phyloP scores from a whole-genome alignment of 306 rosid genomes.

The Macrotyloma uniflorum region DNA sequence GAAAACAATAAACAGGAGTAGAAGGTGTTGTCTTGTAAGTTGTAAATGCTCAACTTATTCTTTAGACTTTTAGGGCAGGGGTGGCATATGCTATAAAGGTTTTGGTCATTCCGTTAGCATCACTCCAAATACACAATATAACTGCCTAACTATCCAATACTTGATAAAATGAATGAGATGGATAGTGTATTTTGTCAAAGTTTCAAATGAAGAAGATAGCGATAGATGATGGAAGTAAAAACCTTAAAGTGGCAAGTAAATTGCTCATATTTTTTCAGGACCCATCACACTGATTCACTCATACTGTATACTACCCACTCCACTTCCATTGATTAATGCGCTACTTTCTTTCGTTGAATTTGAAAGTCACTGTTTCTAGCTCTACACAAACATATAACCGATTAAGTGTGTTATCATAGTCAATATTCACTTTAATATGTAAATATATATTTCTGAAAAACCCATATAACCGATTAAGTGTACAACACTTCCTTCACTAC shows the following conservation, averaged over 20 bases:
- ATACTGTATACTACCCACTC: neutral
- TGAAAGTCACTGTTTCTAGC: neutral
- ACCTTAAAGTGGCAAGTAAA: neutral
- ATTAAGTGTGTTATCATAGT: neutral
- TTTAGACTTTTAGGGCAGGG: constrained; percentile 7
- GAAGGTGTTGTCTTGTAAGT: neutral
- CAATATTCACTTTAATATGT: neutral
- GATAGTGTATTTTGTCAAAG: neutral
- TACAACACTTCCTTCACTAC: neutral
- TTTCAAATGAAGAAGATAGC: constrained; percentile 4
- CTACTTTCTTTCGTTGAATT: constrained; percentile 1
- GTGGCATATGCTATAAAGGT: neutral
- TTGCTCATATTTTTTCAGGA: neutral
- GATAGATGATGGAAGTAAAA: constrained; percentile 3
- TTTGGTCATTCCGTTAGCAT: neutral
- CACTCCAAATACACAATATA: neutral
- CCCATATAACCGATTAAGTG: neutral
- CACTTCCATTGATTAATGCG: constrained; percentile 21
- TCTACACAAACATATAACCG: neutral
- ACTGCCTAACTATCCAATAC: constrained; percentile 8
- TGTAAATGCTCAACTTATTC: neutral
- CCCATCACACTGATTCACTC: constrained; percentile 13
- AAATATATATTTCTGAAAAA: neutral
- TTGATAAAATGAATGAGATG: neutral
- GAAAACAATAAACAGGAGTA: neutral